Evolutionary conservation across 192 early-diverging fungal species (phyloP), one percentile per base, ranked within the genome.

Genomic region (Ambispora gerdemannii): DNA sequence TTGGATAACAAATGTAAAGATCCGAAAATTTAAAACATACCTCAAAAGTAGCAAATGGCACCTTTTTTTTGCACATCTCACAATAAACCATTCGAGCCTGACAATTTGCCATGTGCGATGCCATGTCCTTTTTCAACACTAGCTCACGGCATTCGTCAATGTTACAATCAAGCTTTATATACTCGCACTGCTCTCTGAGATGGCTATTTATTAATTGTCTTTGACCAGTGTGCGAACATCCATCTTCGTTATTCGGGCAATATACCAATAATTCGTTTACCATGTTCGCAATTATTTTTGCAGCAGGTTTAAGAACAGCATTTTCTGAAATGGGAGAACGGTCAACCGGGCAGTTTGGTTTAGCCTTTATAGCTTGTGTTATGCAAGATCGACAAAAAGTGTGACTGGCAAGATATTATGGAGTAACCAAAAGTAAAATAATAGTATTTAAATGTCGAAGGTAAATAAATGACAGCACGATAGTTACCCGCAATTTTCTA

Each of bases 321-420:
- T 70, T 63, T 7, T 76, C 65, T 0, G 74, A 35, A 31, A 88
- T 75, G 1, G 69, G 70, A 0, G 81, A 72, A 2, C 89, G 77
- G 55, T 89, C 88, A 19, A 91, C 75, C 0, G 89, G 89, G 59
- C 89, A 91, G 22, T 74, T 63, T 1, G 55, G 61, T 11, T 67
- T 75, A 47, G 77, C 72, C 34, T 80, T 71, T 7, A 90, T 38
- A 13, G 84, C 82, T 72, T 81, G 77, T 36, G 75, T 56, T 33
- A 90, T 89, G 69, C 89, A 91, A 19, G 47, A 36, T 28, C 62
- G 63, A 63, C 89, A 91, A 77, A 89, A 91, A 0, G 88, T 91
- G 68, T 91, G 89, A 15, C 88, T 86, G 10, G 1, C 2, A 53
- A 20, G 49, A 20, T 31, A 25, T 11, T 20, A 19, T 3, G 20